Evolutionary conservation across 495 filamentous ascomycete genomes (phyloP), one percentile per base, ranked within the genome.

Genomic region (Penicillium tannophilum): DNA sequence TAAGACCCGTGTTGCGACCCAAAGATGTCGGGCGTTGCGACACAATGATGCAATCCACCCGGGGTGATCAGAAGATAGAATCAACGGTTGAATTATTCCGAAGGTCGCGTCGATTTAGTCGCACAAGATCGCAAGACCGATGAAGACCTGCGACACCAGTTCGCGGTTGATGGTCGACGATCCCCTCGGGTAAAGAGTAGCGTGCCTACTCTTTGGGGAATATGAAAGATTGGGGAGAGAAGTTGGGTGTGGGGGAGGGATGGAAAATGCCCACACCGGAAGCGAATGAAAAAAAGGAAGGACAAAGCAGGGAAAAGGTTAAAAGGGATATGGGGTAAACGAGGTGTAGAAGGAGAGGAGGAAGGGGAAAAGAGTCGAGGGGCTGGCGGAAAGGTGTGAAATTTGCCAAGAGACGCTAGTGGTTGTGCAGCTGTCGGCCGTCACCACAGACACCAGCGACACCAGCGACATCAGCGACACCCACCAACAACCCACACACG

Each of bases 401-500:
- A 66, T 66, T 65, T 67, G 75, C 74, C 76, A 78, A 79, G 73
- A 39, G 49, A 59, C 73, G 71, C 77, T 79, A 79, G 77, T 78
- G 77, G 77, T 76, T 77, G 74, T 62, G 77, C 64, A 79, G 72
- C 72, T 76, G 65, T 64, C 61, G 65, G 70, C 68, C 71, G 72
- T 72, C 69, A 76, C 66, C 49, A 64, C 51, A 56, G 56, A 67
- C 58, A 39, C 45, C 33, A 51, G 51, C 45, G 20, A 48, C 20
- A 48, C 11, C 33, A 36, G 33, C 39, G 56, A 67, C 58, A 39
- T 45, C 33, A 51, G 51, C 47, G 23, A 50, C 11, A 50, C 6
- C 39, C 39, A 24, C 24, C 23, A 50, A 31, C 24, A 50, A 50
- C 12, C 24, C 24, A 24, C 47, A 50, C 24, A 24, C 30, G 31